Evolutionary conservation across 257 asterid species (phyloP), one percentile per base, ranked within the genome.

Genomic region (Thymus quinquecostatus): DNA sequence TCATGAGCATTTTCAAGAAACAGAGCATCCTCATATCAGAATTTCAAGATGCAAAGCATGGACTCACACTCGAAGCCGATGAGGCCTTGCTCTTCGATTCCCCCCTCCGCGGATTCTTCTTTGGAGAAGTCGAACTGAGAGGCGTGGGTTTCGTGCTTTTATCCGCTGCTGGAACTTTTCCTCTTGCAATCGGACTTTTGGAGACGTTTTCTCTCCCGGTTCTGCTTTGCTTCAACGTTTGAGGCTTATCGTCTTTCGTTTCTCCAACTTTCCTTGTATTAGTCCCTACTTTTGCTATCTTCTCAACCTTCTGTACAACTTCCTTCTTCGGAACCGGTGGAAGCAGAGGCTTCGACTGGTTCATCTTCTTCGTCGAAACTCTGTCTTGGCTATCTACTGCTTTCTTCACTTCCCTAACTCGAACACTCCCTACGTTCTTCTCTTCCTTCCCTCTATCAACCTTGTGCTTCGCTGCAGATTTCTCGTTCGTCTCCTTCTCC

Each of bases 271-370:
- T 82, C 71, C 78, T 78, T 30, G 56, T 68, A 75, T 38, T 66
- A 58, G 41, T 1, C 41, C 41, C 77, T 44, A 33, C 58, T 78
- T 72, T 81, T 3, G 51, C 41, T 34, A 51, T 66, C 56, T 64
- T 72, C 14, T 75, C 85, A 36, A 70, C 78, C 77, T 68, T 81
- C 47, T 60, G 78, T 12, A 33, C 54, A 33, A 30, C 75, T 57
- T 79, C 86, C 71, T 81, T 79, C 78, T 74, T 88, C 71, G 64
- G 84, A 43, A 73, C 44, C 76, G 64, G 79, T 47, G 84, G 64
- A 65, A 69, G 76, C 70, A 33, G 63, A 50, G 80, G 86, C 60
- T 55, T 74, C 7, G 72, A 51, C 62, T 79, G 72, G 57, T 66
- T 80, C 28, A 3, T 66, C 76, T 34, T 80, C 67, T 41, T 82